Percentiles rank a stretch among this genome's conserved stretches.
These are phyloP conservation scores for Suillus ampliporus DNA, from an alignment of 768 basidiomycete species.

Conservation along the genomic window DNA sequence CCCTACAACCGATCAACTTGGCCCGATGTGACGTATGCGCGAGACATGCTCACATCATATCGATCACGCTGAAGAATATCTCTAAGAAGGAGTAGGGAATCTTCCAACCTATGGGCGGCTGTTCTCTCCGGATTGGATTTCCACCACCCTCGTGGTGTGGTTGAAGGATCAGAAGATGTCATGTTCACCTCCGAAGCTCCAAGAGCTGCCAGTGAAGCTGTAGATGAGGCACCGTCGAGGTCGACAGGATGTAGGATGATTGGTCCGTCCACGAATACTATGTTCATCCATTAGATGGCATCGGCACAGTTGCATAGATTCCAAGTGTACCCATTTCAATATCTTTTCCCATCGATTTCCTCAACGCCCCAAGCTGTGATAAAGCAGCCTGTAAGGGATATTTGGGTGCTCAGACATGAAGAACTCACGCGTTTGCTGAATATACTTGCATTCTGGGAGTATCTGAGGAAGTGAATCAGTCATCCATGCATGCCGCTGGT, in stretches of 20 bases:
- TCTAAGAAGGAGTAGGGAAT: constrained; percentile 57
- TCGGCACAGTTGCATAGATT: not conserved
- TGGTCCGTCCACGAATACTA: constrained; percentile 80
- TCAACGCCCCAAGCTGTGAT: constrained; percentile 68
- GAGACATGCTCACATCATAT: constrained; percentile 62
- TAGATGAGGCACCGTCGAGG: constrained; percentile 39
- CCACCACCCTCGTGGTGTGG: constrained; percentile 78
- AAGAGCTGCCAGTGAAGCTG: constrained; percentile 39
- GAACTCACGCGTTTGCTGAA: constrained; percentile 72
- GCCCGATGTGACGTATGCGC: not conserved
- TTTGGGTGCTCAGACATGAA: not conserved
- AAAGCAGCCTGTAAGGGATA: not conserved
- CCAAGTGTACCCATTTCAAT: constrained; percentile 62
- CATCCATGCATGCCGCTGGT: constrained; percentile 9
- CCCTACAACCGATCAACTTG: constrained; percentile 49
- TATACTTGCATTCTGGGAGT: constrained; percentile 71
- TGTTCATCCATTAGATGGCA: constrained; percentile 1
- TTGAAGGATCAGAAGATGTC: constrained; percentile 51
- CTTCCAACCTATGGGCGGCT: constrained; percentile 58
- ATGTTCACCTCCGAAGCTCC: constrained; percentile 38
- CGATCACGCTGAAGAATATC: constrained; percentile 61
- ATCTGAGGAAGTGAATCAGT: constrained; percentile 44
- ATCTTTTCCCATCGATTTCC: constrained; percentile 69
- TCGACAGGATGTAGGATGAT: constrained; percentile 71
- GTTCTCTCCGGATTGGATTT: constrained; percentile 57